A percentile compares a stretch with the other conserved stretches of the same genome.
Conservation (phyloP, 768 basidiomycete genomes). For the Boletus patriciae region DNA sequence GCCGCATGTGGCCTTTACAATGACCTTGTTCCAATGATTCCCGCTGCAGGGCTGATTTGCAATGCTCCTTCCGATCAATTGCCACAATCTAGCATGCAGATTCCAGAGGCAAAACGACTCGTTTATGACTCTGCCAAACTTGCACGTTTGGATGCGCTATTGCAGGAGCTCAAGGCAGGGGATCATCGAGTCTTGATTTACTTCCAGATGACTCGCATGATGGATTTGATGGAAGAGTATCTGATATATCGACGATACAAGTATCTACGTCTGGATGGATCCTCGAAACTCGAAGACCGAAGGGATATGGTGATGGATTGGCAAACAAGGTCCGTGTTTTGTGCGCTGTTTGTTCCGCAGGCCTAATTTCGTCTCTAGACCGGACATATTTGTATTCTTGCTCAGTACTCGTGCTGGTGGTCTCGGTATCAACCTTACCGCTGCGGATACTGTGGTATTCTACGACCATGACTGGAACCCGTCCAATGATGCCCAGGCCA, state of each 20-base stretch:
- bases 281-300: conserved; percentile 92
- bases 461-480: conserved; percentile 57
- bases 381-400: conserved; percentile 94
- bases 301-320: conserved; percentile 99
- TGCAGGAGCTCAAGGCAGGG: conserved; percentile 87
- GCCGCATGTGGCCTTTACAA: conserved; percentile 48
- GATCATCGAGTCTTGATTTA: conserved; percentile 95
- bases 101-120: conserved; percentile 92
- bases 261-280: conserved; percentile 89
- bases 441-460: conserved; percentile 40
- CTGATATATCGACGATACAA: conserved; percentile 96
- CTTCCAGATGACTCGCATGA: conserved; percentile 99
- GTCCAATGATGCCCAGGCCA: conserved; percentile 95
- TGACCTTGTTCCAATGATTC: conserved; percentile 55
- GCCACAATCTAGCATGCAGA: conserved; percentile 81
- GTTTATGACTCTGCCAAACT: conserved; percentile 97
- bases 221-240: conserved; percentile 99
- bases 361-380: conserved; percentile 29
- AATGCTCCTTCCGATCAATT: conserved; percentile 70
- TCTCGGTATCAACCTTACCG: conserved; percentile 94
- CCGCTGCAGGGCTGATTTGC: conserved; percentile 65
- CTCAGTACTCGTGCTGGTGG: conserved; percentile 95
- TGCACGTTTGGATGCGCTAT: conserved; percentile 81
- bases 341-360: neutral
- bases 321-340: conserved; percentile 80